Base-by-base conservation (phyloP, 1,284 basidiomycete species). In the Cryptococcus sp. region DNA sequence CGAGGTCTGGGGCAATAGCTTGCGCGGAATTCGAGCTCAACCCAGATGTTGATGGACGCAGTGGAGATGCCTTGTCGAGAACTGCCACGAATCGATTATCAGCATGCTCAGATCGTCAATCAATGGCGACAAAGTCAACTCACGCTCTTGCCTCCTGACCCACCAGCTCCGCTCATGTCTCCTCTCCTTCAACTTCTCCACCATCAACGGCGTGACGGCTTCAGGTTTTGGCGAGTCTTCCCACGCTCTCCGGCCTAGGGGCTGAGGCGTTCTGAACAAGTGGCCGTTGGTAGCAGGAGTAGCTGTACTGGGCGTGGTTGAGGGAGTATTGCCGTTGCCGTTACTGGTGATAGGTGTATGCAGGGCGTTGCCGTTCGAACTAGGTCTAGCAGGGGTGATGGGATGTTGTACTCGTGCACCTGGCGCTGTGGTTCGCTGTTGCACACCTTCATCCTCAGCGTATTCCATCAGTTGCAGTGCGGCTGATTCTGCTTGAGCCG, bases 401-500 rank as follows among this genome's bases (percentile, higher is more conserved):
- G 29, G 29, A 10, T 10, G 8, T 34, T 4, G 29, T 20, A 19
- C 23, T 29, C 26, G 49, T 15, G 19, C 7, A 43, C 15, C 15
- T 47, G 53, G 4, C n/a, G 49, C 15, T 5, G 22, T 20, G 26
- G 45, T 17, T 3, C 23, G 29, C 29, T 34, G 29, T 25, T 16
- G 20, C 17, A 45, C 25, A 19, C 52, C 26, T 23, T 62, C 61
- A 40, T 69, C 62, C n/a, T 70, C 66, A 5, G 52, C 54, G 50
- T 68, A 68, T 38, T 75, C 70, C 48, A 92, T 75, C 41, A 93
- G 78, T 56, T 88, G 83, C 70, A 89, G 86, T 1, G 90, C 92
- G 7, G 91, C 89, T 68, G 89, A 91, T 69, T 92, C 87, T 0
- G 91, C 92, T 71, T 93, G 91, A 63, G 89, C 89, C 3, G 91